A percentile compares a stretch with the other conserved stretches of the same genome.
These are phyloP conservation scores for Podaxis sp. DNA, from an alignment of 768 basidiomycete species.

Conservation along the genomic window DNA sequence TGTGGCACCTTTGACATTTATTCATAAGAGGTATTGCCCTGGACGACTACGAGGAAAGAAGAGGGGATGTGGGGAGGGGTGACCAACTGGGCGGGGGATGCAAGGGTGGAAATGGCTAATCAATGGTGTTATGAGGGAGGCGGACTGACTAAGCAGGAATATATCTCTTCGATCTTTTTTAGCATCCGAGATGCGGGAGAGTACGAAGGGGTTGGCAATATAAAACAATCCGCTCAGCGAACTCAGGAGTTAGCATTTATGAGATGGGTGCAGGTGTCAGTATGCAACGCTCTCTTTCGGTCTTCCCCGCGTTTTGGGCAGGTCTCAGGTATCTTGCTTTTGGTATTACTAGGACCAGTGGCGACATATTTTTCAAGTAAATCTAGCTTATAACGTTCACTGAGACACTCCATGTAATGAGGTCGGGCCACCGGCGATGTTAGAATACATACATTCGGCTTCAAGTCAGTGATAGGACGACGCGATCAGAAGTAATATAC, in stretches of 20 bases:
- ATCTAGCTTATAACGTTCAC: no score
- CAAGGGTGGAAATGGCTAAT: not conserved
- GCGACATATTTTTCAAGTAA: no score
- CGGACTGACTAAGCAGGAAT: conserved; percentile 5
- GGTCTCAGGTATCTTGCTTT: no score
- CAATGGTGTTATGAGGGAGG: not conserved
- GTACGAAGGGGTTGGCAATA: not conserved
- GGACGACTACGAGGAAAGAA: not conserved
- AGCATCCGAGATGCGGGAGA: no score
- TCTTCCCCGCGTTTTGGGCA: no score
- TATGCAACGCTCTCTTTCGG: no score
- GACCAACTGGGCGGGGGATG: not conserved
- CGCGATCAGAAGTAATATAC: not conserved
- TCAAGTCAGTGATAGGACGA: not conserved
- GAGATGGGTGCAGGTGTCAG: no score
- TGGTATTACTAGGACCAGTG: no score
- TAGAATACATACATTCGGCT: not conserved
- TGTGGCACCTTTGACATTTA: not conserved
- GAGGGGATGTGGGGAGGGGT: no score
- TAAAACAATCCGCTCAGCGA: not conserved
- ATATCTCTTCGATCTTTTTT: not conserved
- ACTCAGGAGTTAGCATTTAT: no score
- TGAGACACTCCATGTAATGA: no score
- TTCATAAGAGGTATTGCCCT: not conserved
- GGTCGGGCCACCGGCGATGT: no score